Conservation (phyloP, 208 protist species). For the Trypanosoma rangeli region DNA sequence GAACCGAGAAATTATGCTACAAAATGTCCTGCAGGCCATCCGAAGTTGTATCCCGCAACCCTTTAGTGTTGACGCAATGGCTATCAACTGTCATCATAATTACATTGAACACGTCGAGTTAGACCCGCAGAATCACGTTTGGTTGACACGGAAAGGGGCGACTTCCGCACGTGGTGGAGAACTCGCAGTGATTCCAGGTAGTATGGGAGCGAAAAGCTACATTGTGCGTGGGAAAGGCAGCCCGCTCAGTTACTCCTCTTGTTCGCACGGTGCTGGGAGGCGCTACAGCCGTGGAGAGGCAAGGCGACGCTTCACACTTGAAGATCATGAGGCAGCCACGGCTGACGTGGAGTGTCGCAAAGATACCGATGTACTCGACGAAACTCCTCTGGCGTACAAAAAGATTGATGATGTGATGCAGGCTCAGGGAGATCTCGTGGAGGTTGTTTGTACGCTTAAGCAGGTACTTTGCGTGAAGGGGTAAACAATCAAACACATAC, state of each 20-base stretch:
- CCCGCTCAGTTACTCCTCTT: slow-evolving; percentile 65
- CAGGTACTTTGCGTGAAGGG: slow-evolving; percentile 90
- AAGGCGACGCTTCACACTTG: slow-evolving; percentile 73
- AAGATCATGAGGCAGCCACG: slow-evolving; percentile 69
- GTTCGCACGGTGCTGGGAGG: slow-evolving; percentile 84
- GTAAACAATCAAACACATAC: slow-evolving; percentile 22
- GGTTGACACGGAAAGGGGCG: slow-evolving; percentile 88
- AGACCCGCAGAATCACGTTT: slow-evolving; percentile 47
- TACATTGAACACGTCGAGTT: slow-evolving; percentile 64
- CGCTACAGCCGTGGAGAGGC: slow-evolving; percentile 74
- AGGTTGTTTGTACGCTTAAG: slow-evolving; percentile 62
- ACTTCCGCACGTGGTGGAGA: slow-evolving; percentile 72
- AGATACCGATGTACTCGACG: slow-evolving; percentile 78
- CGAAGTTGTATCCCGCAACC: slow-evolving; percentile 30
- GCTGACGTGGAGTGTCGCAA: slow-evolving; percentile 75
- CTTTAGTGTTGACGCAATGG: slow-evolving; percentile 45
- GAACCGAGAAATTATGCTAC: slow-evolving; percentile 87
- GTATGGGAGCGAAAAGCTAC: slow-evolving; percentile 86
- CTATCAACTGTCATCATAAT: slow-evolving; percentile 93
- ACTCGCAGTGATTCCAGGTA: slow-evolving; percentile 87
- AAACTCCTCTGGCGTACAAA: slow-evolving; percentile 88
- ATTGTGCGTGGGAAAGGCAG: slow-evolving; percentile 88
- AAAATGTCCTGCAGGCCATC: slow-evolving; percentile 61
- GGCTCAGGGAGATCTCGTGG: slow-evolving; percentile 77
- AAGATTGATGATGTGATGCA: slow-evolving; percentile 86